phyloP scores from a whole-genome alignment of 768 basidiomycete genomes.

The Leccinum aurantiacum region DNA sequence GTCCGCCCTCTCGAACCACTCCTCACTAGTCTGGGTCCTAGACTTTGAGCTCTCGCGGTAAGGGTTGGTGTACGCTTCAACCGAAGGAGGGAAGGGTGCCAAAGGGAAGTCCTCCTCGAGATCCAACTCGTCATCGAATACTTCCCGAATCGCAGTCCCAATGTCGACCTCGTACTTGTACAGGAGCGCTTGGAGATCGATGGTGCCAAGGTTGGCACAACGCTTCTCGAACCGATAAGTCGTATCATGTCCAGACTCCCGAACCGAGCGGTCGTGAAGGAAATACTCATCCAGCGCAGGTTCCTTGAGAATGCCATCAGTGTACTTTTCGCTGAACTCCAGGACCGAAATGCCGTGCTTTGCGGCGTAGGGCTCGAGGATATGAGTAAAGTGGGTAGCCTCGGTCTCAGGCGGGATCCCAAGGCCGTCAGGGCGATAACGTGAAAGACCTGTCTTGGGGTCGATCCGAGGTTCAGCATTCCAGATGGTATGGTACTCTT shows the following conservation, averaged over 20 bases:
- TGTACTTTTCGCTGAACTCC: slow-evolving; percentile 97
- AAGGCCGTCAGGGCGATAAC: slow-evolving; percentile 89
- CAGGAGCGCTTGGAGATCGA: slow-evolving; percentile 91
- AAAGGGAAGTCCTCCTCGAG: slow-evolving; percentile 91
- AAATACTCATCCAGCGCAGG: slow-evolving; percentile 96
- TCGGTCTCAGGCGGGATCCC: slow-evolving; percentile 99
- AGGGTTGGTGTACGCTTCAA: slow-evolving; percentile 66
- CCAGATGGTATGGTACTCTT: slow-evolving; percentile 99
- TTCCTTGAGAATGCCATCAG: slow-evolving; percentile 77
- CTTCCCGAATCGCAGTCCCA: slow-evolving; percentile 93
- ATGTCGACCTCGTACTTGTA: slow-evolving; percentile 99
- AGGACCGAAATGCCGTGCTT: slow-evolving; percentile 91
- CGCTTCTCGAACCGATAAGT: slow-evolving; percentile 97
- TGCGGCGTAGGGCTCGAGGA: slow-evolving; percentile 90
- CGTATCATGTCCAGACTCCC: slow-evolving; percentile 95
- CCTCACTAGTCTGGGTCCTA: slow-evolving; percentile 70
- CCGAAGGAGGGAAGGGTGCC: slow-evolving; percentile 86
- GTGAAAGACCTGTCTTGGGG: slow-evolving; percentile 89
- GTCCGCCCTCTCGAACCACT: slow-evolving; percentile 92
- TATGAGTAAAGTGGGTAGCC: slow-evolving; percentile 96
- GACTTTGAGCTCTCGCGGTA: slow-evolving; percentile 57
- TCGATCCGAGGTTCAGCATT: slow-evolving; percentile 93
- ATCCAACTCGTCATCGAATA: slow-evolving; percentile 91
- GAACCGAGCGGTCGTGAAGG: slow-evolving; percentile 92
- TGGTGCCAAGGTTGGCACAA: slow-evolving; percentile 94